These are phyloP conservation scores for Thuja plicata DNA, from an alignment of 83 land plant genomes.

Conservation along the genomic window DNA sequence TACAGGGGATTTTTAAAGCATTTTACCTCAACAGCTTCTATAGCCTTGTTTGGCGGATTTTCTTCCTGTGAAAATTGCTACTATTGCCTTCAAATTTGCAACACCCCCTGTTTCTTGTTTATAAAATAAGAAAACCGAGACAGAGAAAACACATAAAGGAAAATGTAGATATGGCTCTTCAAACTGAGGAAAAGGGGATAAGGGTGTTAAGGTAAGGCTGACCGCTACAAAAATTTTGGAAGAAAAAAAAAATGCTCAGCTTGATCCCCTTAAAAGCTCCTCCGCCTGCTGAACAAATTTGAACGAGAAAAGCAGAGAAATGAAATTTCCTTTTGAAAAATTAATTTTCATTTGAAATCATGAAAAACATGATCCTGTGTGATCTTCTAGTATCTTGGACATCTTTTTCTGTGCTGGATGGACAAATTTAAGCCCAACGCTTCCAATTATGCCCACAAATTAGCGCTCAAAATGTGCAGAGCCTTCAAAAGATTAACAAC, in stretches of 20 bases:
- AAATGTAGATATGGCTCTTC: background rate
- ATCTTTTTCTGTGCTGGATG: background rate
- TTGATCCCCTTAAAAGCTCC: background rate
- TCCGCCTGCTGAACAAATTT: background rate
- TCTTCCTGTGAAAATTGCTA: background rate
- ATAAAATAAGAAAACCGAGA: background rate
- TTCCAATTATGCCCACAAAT: background rate
- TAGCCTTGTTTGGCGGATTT: background rate
- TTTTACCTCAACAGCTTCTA: background rate
- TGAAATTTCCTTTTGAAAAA: background rate
- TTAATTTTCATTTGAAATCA: background rate
- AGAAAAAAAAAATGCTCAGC: background rate
- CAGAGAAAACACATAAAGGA: background rate
- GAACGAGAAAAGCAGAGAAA: background rate
- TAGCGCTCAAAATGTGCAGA: background rate
- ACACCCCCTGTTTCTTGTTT: background rate
- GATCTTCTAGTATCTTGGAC: background rate
- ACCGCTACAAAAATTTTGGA: background rate
- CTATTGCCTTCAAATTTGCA: background rate
- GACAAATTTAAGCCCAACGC: background rate
- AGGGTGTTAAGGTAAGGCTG: background rate
- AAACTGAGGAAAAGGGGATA: background rate
- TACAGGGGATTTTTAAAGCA: background rate
- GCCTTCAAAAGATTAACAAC: background rate
- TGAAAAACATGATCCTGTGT: background rate